phyloP scores from a whole-genome alignment of 2,329 filamentous ascomycete genomes.

The Colletotrichum sp. region DNA sequence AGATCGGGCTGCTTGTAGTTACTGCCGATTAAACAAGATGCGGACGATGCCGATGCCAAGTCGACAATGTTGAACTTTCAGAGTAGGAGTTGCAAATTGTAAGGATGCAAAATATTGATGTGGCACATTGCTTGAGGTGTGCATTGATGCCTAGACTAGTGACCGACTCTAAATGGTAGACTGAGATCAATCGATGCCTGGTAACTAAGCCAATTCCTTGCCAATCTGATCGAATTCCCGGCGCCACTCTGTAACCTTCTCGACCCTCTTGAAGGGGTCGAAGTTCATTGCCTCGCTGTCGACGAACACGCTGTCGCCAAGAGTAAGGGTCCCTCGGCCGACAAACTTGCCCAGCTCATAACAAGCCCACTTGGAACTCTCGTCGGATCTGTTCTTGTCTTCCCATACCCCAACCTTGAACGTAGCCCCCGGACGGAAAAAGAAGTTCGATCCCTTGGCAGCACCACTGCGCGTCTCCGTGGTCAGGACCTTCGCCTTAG shows the following conservation, averaged over 20 bases:
- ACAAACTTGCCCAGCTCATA: slow-evolving; percentile 23
- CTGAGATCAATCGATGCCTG: background rate
- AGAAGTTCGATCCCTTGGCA: slow-evolving; percentile 28
- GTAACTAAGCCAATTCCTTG: background rate
- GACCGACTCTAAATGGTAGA: background rate
- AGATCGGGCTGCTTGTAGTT: background rate
- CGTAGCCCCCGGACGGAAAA: slow-evolving; percentile 31
- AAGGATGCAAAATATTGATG: background rate
- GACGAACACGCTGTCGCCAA: slow-evolving; percentile 31
- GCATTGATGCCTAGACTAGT: background rate
- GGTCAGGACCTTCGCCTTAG: background rate
- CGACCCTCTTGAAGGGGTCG: slow-evolving; percentile 34
- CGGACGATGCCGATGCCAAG: background rate
- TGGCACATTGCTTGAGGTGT: background rate
- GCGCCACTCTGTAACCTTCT: slow-evolving; percentile 32
- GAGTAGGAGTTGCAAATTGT: background rate
- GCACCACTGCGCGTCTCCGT: slow-evolving; percentile 25
- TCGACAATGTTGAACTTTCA: background rate
- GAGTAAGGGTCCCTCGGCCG: slow-evolving; percentile 25
- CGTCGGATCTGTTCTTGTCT: slow-evolving; percentile 24
- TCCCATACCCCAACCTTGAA: slow-evolving; percentile 34
- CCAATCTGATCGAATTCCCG: slow-evolving; percentile 34
- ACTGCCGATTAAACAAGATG: background rate
- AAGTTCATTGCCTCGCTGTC: slow-evolving; percentile 36
- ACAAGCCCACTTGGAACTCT: slow-evolving; percentile 21